A percentile compares a stretch with the other conserved stretches of the same genome.
Conservation (phyloP, 2,329 filamentous ascomycete genomes). For the Penicillium sp. region DNA sequence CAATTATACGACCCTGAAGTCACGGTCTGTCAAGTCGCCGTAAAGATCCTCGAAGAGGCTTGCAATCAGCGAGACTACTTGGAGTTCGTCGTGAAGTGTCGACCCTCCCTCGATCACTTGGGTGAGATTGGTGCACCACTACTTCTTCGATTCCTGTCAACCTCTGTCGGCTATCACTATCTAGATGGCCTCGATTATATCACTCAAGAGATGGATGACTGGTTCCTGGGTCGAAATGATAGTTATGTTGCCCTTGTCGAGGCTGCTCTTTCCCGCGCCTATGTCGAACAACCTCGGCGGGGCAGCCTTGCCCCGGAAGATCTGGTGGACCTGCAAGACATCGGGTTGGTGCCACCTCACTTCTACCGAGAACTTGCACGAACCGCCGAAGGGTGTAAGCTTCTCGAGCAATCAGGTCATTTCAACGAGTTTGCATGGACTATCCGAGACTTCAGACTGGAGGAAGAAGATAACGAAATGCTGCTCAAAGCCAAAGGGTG, state of each 20-base stretch:
- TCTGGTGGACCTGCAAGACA: constrained; percentile 61
- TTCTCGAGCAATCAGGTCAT: constrained; percentile 90
- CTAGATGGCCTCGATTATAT: constrained; percentile 97
- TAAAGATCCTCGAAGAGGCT: constrained; percentile 96
- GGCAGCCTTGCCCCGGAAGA: constrained; percentile 56
- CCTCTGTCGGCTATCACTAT: constrained; percentile 96
- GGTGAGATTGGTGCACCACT: constrained; percentile 95
- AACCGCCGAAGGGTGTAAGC: constrained; percentile 86
- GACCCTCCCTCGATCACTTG: constrained; percentile 89
- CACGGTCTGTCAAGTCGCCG: constrained; percentile 91
- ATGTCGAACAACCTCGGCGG: constrained; percentile 57
- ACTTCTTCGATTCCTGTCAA: constrained; percentile 88
- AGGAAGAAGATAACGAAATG: constrained; percentile 79
- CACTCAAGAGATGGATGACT: constrained; percentile 99
- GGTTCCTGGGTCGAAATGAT: constrained; percentile 96
- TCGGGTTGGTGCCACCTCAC: constrained; percentile 78
- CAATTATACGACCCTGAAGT: constrained; percentile 97
- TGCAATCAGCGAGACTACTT: constrained; percentile 90
- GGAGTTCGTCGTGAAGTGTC: constrained; percentile 95
- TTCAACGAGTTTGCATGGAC: constrained; percentile 91
- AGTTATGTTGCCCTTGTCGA: constrained; percentile 94
- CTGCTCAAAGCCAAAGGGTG: constrained; percentile 95
- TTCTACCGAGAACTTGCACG: constrained; percentile 95
- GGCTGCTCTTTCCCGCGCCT: constrained; percentile 87
- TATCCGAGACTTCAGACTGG: constrained; percentile 83